phyloP scores from a whole-genome alignment of 495 filamentous ascomycete genomes.

The Barbatosphaeria neglecta region DNA sequence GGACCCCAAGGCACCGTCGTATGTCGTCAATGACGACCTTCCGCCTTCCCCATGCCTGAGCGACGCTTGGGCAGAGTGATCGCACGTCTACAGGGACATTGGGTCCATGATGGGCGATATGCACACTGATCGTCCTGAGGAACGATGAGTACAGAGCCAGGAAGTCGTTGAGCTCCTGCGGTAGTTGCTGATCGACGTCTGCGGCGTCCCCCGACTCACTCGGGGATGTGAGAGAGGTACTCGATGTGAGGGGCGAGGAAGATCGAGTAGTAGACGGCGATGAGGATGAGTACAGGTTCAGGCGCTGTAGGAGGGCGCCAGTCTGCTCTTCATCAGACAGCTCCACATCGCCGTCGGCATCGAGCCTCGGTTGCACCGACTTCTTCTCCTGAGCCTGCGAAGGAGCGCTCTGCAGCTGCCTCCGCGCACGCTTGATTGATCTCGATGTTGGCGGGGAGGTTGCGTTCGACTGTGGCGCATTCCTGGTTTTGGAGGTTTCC shows the following conservation, averaged over 20 bases:
- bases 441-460: neutral
- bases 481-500: constrained; percentile 1
- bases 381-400: constrained; percentile 10
- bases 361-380: constrained; percentile 7
- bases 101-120: constrained; percentile 54
- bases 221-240: constrained; percentile 13
- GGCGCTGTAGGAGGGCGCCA: constrained; percentile 24
- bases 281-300: constrained; percentile 28
- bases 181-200: constrained; percentile 25
- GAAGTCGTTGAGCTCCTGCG: constrained; percentile 43
- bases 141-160: constrained; percentile 45
- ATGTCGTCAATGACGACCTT: constrained; percentile 48
- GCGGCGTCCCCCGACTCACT: constrained; percentile 15
- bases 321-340: constrained; percentile 14
- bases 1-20: constrained; percentile 41
- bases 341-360: constrained; percentile 1
- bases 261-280: constrained; percentile 4
- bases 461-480: neutral
- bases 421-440: neutral
- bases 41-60: constrained; percentile 50
- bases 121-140: constrained; percentile 44
- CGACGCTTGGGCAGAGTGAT: constrained; percentile 40
- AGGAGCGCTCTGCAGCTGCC: neutral
- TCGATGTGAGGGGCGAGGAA: constrained; percentile 9
- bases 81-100: constrained; percentile 46